A percentile compares a stretch with the other conserved stretches of the same genome.
phyloP scores from a whole-genome alignment of 1,284 basidiomycete genomes.

The Cutaneotrichosporon curvatum region DNA sequence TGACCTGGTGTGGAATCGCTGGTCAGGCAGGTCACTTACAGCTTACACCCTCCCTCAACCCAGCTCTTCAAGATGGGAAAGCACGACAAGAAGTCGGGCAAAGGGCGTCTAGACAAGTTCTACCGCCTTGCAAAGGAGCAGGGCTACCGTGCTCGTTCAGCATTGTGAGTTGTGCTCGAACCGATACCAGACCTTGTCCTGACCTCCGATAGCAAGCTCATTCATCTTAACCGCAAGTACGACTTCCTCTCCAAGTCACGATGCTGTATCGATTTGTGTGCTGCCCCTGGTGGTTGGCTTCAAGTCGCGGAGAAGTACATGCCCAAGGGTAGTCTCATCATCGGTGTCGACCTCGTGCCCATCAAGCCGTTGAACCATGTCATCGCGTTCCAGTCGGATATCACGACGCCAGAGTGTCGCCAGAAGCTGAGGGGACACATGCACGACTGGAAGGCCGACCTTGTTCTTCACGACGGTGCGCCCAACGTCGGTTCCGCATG shows the following conservation, averaged over 20 bases:
- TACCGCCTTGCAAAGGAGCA: conserved; percentile 78
- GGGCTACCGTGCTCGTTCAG: conserved; percentile 97
- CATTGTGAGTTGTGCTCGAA: conserved; percentile 54
- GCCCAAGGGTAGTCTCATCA: conserved; percentile 89
- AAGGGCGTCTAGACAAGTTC: conserved; percentile 92
- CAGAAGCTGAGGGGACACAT: conserved; percentile 78
- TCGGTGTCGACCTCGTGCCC: conserved; percentile 95
- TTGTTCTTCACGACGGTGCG: conserved; percentile 99
- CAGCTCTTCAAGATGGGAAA: conserved; percentile 45
- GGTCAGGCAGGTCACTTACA: not conserved
- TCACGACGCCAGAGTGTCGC: conserved; percentile 87
- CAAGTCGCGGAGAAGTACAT: conserved; percentile 99
- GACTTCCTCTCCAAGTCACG: conserved; percentile 80
- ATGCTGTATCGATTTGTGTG: conserved; percentile 97
- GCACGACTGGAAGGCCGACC: conserved; percentile 99
- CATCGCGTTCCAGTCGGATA: conserved; percentile 88
- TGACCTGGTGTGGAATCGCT: not conserved
- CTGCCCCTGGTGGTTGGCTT: conserved; percentile 97
- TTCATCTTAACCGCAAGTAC: conserved; percentile 98
- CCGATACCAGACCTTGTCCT: not conserved
- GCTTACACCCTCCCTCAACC: not conserved
- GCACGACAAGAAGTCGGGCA: conserved; percentile 54
- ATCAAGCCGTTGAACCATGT: conserved; percentile 94
- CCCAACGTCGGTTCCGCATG: conserved; percentile 99
- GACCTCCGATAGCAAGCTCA: conserved; percentile 62